Base-by-base conservation (phyloP, 768 basidiomycete genomes). In the Hericium rajendrae region DNA sequence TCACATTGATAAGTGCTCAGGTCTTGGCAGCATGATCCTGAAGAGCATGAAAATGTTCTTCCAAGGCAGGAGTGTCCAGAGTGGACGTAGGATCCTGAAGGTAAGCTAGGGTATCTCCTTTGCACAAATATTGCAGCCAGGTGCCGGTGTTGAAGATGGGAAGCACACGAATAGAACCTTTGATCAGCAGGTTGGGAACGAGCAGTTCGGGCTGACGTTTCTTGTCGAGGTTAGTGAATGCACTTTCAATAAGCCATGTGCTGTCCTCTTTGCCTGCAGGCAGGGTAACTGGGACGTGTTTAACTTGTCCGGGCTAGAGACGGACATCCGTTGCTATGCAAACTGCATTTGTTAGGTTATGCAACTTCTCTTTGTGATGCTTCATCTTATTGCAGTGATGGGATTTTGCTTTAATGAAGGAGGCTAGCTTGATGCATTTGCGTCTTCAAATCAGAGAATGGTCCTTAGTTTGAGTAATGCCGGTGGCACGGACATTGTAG, bases 401-500 rank as follows among this genome's bases (percentile, higher is more conserved):
- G 18, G 46, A 53, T 38, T 22, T 49, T 5, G n/a, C n/a, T 9
- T 24, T 12, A 38, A 48, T 48, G 32, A 32, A 32, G 32, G 16
- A 38, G 24, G 48, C 48, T 22, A 49, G 24, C 12, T n/a, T n/a
- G 6, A 20, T 12, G 4, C 20, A 15, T n/a, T 49, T 43, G 18
- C 38, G 18, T 24, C 18, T 61, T 66, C 39, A 68, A 67, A 0
- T 9, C 6, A 2, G 68, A 16, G 28, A 24, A 43, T 4, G 63
- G 53, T 6, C 51, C 28, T 0, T 57, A 43, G 2, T 55, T 51
- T 22, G 60, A 57, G 13, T 63, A 22, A 22, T 22, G 22, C 22
- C 22, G 22, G 22, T 22, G 22, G 22, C 22, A 22, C 22, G 2
- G 22, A 22, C 22, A 22, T 22, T 22, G 22, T 22, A 22, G 22